These are phyloP conservation scores for Firmiana major DNA, from an alignment of 345 rosid species.

Conservation along the genomic window DNA sequence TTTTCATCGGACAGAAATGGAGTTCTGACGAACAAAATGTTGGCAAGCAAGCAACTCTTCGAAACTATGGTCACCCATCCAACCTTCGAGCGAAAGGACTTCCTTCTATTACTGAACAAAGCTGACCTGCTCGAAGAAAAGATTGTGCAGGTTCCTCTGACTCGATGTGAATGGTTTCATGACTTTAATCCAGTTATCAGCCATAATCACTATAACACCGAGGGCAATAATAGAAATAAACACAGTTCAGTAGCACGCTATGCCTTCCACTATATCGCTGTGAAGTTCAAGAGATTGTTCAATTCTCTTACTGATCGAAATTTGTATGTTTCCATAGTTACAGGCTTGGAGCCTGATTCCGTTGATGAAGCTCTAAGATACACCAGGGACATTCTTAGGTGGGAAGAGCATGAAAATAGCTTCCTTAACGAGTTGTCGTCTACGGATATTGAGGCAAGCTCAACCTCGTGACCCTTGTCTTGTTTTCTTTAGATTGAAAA, in stretches of 20 bases:
- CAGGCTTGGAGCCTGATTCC: constrained; percentile 54
- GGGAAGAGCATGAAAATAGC: constrained; percentile 42
- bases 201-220: constrained; percentile 24
- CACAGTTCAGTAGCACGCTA: constrained; percentile 52
- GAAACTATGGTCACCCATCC: constrained; percentile 58
- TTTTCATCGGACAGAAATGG: constrained; percentile 46
- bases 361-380: constrained; percentile 58
- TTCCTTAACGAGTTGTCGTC: constrained; percentile 34
- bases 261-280: constrained; percentile 65
- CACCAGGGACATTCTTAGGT: constrained; percentile 59
- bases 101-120: constrained; percentile 76
- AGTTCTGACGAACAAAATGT: constrained; percentile 64
- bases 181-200: constrained; percentile 67
- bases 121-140: constrained; percentile 74
- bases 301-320: constrained; percentile 42
- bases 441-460: constrained; percentile 48
- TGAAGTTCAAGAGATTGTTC: constrained; percentile 70
- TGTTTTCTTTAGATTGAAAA: neutral
- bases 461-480: constrained; percentile 31
- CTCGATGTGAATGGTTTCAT: constrained; percentile 73
- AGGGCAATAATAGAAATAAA: constrained; percentile 19
- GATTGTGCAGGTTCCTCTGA: constrained; percentile 52
- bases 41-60: constrained; percentile 67
- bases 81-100: constrained; percentile 51
- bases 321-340: constrained; percentile 51